Evolutionary conservation across 495 filamentous ascomycete species (phyloP), one percentile per base, ranked within the genome.

Genomic region (Hypoxylon lienhwacheense): DNA sequence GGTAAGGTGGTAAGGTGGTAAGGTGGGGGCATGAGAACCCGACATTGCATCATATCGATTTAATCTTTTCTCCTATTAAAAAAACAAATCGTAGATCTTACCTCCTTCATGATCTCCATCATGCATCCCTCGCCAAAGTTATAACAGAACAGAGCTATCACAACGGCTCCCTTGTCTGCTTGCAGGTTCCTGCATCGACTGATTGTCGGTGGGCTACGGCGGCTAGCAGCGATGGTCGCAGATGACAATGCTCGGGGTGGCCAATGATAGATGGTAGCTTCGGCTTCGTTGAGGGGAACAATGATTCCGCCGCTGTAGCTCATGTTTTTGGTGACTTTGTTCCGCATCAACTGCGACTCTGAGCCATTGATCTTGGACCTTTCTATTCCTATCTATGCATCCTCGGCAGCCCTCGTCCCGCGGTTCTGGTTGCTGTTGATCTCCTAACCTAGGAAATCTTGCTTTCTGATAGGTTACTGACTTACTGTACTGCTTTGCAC

Each of bases 321-420:
- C n/a, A n/a, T n/a, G n/a, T n/a, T n/a, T n/a, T n/a, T n/a, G n/a
- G n/a, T n/a, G n/a, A n/a, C n/a, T n/a, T n/a, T n/a, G n/a, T n/a
- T n/a, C n/a, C n/a, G n/a, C n/a, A n/a, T n/a, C n/a, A n/a, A n/a
- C n/a, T n/a, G n/a, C n/a, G n/a, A n/a, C n/a, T n/a, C n/a, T n/a
- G n/a, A n/a, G n/a, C n/a, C n/a, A n/a, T n/a, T n/a, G n/a, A n/a
- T n/a, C n/a, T n/a, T n/a, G n/a, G n/a, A n/a, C n/a, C n/a, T n/a
- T n/a, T n/a, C n/a, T n/a, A 34, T 21, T 24, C 24, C 19, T 42
- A 29, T 16, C 15, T 20, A 16, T 17, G 17, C 50, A 29, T 32
- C 28, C 31, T 49, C 50, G 49, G 56, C 56, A 60, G 54, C 32
- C 54, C 32, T 50, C 50, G 41, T 54, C 44, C 39, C 50, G 39